Conservation (phyloP, 441 rosid species). For the Adansonia grandidieri region DNA sequence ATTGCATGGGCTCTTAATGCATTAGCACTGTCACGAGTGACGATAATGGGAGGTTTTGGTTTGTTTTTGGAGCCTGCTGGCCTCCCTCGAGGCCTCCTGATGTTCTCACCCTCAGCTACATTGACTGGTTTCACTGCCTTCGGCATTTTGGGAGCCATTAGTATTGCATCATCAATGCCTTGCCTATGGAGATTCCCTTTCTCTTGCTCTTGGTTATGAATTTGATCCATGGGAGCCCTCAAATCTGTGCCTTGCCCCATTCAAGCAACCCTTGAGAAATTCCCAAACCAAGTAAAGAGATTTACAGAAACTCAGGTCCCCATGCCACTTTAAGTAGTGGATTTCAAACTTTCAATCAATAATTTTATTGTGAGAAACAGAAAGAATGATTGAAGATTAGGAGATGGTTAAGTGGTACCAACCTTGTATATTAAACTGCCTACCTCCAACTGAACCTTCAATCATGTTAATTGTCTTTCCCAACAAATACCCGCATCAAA, state of each 20-base stretch:
- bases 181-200: slow-evolving; percentile 43
- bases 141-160: slow-evolving; percentile 48
- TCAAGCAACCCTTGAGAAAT: neutral
- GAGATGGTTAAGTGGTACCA: slow-evolving; percentile 80
- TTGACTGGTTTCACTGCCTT: slow-evolving; percentile 65
- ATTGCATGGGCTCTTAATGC: slow-evolving; percentile 70
- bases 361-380: slow-evolving; percentile 53
- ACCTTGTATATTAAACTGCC: slow-evolving; percentile 50
- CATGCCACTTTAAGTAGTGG: slow-evolving; percentile 60
- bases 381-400: slow-evolving; percentile 81
- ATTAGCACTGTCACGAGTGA: slow-evolving; percentile 69
- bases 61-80: slow-evolving; percentile 80
- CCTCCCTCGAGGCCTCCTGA: slow-evolving; percentile 72
- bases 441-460: slow-evolving; percentile 58
- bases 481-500: slow-evolving; percentile 39
- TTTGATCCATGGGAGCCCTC: slow-evolving; percentile 46
- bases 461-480: slow-evolving; percentile 67
- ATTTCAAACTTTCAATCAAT: slow-evolving; percentile 32
- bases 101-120: slow-evolving; percentile 52
- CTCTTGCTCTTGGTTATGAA: slow-evolving; percentile 49
- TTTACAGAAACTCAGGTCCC: slow-evolving; percentile 19
- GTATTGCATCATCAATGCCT: slow-evolving; percentile 42
- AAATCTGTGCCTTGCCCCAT: slow-evolving; percentile 68
- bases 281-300: slow-evolving; percentile 1
- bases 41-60: slow-evolving; percentile 72